phyloP scores from a whole-genome alignment of 352 stramenopile species.

The Paralagenidium karlingii region DNA sequence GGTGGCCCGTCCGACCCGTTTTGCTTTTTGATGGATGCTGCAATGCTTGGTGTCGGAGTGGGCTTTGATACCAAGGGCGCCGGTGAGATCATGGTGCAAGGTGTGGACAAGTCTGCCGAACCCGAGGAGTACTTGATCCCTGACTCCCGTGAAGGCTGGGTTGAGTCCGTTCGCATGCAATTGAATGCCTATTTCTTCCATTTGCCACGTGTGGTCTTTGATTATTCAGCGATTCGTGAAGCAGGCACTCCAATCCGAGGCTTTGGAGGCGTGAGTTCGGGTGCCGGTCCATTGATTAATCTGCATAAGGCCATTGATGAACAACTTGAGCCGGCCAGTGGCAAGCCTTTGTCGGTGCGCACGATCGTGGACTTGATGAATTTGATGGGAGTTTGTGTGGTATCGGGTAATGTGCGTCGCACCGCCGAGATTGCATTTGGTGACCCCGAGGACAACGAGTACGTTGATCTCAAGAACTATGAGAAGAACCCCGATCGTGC shows the following conservation, averaged over 20 bases:
- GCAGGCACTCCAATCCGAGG: slow-evolving; percentile 78
- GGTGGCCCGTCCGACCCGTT: slow-evolving; percentile 78
- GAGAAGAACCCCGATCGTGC: slow-evolving; percentile 79
- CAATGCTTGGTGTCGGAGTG: slow-evolving; percentile 90
- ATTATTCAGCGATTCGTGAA: slow-evolving; percentile 75
- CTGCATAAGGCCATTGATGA: slow-evolving; percentile 60
- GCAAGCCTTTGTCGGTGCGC: slow-evolving; percentile 39
- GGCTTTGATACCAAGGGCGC: slow-evolving; percentile 90
- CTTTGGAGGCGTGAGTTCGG: slow-evolving; percentile 86
- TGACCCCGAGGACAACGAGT: slow-evolving; percentile 72
- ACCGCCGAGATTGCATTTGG: slow-evolving; percentile 92
- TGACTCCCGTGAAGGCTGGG: slow-evolving; percentile 77
- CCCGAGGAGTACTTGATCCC: slow-evolving; percentile 22
- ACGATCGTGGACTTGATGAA: slow-evolving; percentile 92
- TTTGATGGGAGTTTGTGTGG: slow-evolving; percentile 80
- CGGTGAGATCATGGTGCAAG: slow-evolving; percentile 29
- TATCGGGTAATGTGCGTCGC: slow-evolving; percentile 86
- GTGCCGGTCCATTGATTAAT: slow-evolving; percentile 50
- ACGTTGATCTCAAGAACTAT: slow-evolving; percentile 89
- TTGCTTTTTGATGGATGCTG: slow-evolving; percentile 92
- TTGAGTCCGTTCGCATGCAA: slow-evolving; percentile 68
- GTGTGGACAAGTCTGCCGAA: slow-evolving; percentile 9
- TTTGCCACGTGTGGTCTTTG: slow-evolving; percentile 30
- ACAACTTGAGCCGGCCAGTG: slow-evolving; percentile 34
- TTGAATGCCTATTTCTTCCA: slow-evolving; percentile 79